phyloP scores from a whole-genome alignment of 2,329 filamentous ascomycete species.

The Taxawa tesnikishii region DNA sequence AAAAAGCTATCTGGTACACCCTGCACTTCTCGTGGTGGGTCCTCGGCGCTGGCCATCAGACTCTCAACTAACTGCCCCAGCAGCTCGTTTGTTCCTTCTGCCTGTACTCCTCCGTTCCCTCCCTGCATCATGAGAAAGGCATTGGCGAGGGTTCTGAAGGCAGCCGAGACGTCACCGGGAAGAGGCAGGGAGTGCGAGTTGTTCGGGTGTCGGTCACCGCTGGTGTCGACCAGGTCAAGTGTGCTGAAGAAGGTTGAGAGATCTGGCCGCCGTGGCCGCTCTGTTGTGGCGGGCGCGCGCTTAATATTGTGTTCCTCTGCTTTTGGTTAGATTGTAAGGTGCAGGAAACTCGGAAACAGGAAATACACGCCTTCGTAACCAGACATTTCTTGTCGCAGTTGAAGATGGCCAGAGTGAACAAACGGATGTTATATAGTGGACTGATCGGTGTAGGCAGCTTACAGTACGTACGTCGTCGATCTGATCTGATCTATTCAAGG shows the following conservation, averaged over 20 bases:
- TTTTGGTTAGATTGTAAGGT: constrained; percentile 6
- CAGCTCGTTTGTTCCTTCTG: constrained; percentile 23
- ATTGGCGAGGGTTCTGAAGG: constrained; percentile 48
- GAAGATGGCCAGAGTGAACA: too few relatives aligned
- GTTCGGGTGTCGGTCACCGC: constrained; percentile 33
- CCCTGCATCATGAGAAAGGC: constrained; percentile 46
- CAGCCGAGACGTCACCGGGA: constrained; percentile 47
- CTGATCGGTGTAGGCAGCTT: too few relatives aligned
- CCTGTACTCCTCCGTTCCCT: constrained; percentile 7
- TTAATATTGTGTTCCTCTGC: constrained; percentile 38
- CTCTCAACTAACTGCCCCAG: constrained; percentile 43
- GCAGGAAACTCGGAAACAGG: background rate
- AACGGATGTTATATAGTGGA: too few relatives aligned
- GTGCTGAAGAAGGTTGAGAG: constrained; percentile 53
- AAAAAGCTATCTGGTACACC: constrained; percentile 51
- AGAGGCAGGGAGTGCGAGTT: constrained; percentile 48
- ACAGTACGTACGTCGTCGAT: too few relatives aligned
- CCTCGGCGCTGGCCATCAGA: constrained; percentile 43
- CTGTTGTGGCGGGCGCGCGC: constrained; percentile 18
- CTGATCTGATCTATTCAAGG: too few relatives aligned
- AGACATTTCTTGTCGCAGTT: constrained; percentile 23
- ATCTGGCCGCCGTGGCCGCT: constrained; percentile 44
- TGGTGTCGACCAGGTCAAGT: constrained; percentile 45
- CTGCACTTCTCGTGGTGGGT: constrained; percentile 46
- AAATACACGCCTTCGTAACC: constrained; percentile 30